These are phyloP conservation scores for Balamuthia mandrillaris DNA, from an alignment of 208 protist genomes.

Conservation along the genomic window DNA sequence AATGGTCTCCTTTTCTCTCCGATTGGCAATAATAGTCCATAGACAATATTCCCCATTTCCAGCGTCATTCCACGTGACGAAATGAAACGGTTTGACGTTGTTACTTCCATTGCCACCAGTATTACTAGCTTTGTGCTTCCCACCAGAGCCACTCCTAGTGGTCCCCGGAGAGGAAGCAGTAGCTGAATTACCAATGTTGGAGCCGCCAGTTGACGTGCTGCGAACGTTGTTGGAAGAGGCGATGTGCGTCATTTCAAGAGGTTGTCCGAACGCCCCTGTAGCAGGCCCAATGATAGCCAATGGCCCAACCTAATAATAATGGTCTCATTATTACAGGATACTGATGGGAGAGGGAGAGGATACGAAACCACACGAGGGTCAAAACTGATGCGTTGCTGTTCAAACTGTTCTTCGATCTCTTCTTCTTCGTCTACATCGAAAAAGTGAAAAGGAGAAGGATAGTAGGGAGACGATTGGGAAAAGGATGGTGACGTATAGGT, in stretches of 20 bases:
- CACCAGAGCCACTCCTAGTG: not conserved
- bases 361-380: constrained; percentile 10
- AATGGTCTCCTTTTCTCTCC: constrained; percentile 23
- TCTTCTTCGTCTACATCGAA: not conserved
- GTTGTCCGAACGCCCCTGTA: not conserved
- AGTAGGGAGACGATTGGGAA: not conserved
- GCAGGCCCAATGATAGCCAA: constrained; percentile 11
- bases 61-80: constrained; percentile 9
- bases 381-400: not conserved
- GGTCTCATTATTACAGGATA: too few species aligned
- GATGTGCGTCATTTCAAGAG: constrained; percentile 14
- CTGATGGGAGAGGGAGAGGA: too few species aligned
- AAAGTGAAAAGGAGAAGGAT: not conserved
- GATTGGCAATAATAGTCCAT: constrained; percentile 27
- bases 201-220: not conserved
- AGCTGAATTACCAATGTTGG: not conserved
- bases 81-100: not conserved
- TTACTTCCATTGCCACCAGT: not conserved
- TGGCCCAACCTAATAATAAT: too few species aligned
- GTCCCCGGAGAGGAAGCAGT: not conserved
- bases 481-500: not conserved
- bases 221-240: constrained; percentile 22
- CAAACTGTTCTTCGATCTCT: not conserved
- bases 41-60: constrained; percentile 9
- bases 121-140: not conserved